A percentile compares a stretch with the other conserved stretches of the same genome.
These are phyloP conservation scores for Penicillium sp. DNA, from an alignment of 2,329 filamentous ascomycete species.

Conservation along the genomic window DNA sequence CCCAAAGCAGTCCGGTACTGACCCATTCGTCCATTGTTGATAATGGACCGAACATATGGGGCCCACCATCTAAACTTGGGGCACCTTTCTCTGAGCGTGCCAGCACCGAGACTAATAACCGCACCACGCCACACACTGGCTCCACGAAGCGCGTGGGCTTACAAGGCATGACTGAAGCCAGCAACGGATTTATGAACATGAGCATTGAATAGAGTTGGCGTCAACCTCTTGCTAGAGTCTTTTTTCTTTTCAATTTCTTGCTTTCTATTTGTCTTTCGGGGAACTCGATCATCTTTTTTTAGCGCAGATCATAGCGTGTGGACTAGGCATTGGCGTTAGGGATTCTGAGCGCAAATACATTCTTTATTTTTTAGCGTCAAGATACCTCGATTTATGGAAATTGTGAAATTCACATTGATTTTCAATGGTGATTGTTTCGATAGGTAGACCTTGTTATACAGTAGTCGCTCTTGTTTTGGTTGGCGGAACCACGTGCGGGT, in stretches of 20 bases:
- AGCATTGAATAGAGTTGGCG: constrained; percentile 70
- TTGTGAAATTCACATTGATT: background rate
- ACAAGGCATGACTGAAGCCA: constrained; percentile 94
- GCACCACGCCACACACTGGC: constrained; percentile 48
- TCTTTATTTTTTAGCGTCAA: constrained; percentile 11
- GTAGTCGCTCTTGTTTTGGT: background rate
- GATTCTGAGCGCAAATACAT: background rate
- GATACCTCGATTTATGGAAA: constrained; percentile 6
- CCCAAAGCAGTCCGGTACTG: constrained; percentile 83
- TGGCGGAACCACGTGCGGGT: constrained; percentile 20
- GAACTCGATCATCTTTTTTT: background rate
- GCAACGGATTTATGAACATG: constrained; percentile 94
- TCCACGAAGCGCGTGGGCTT: constrained; percentile 66
- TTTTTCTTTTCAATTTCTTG: background rate
- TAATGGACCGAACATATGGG: constrained; percentile 60
- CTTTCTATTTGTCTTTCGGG: background rate
- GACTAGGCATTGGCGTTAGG: constrained; percentile 16
- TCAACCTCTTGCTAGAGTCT: background rate
- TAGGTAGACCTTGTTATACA: background rate
- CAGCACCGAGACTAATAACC: constrained; percentile 52
- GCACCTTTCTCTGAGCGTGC: constrained; percentile 52
- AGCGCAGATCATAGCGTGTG: background rate
- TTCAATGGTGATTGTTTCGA: background rate
- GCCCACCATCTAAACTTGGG: constrained; percentile 60
- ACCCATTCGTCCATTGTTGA: constrained; percentile 78